phyloP scores from a whole-genome alignment of 2,329 filamentous ascomycete species.

The Periconia sp. region DNA sequence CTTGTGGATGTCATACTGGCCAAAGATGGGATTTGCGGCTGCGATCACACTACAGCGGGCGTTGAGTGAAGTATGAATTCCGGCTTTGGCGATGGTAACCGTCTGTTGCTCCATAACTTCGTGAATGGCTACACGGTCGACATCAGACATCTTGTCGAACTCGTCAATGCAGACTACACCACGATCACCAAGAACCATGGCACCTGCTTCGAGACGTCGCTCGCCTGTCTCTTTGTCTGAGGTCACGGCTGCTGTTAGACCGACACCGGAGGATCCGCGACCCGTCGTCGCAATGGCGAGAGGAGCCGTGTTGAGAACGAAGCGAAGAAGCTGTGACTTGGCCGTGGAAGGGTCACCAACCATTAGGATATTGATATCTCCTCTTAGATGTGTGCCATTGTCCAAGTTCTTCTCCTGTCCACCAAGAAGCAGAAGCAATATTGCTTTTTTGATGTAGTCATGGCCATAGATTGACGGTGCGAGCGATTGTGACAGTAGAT shows the following conservation, averaged over 20 bases:
- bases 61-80: slow-evolving; percentile 96
- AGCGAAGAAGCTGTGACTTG: slow-evolving; percentile 96
- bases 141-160: slow-evolving; percentile 99
- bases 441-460: slow-evolving; percentile 97
- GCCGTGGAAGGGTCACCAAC: slow-evolving; percentile 98
- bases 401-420: slow-evolving; percentile 99
- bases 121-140: slow-evolving; percentile 97
- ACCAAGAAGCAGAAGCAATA: slow-evolving; percentile 90
- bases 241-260: slow-evolving; percentile 95
- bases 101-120: slow-evolving; percentile 99
- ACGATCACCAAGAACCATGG: slow-evolving; percentile 96
- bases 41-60: slow-evolving; percentile 96
- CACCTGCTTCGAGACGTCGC: slow-evolving; percentile 90
- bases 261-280: slow-evolving; percentile 94
- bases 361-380: slow-evolving; percentile 99
- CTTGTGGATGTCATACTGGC: slow-evolving; percentile 98
- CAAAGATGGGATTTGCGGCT: slow-evolving; percentile 96
- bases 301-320: slow-evolving; percentile 95
- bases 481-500: slow-evolving; percentile 89
- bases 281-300: slow-evolving; percentile 96
- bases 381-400: slow-evolving; percentile 95
- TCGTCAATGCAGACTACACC: slow-evolving; percentile 99
- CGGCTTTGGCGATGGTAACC: slow-evolving; percentile 97
- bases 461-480: slow-evolving; percentile 97
- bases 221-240: slow-evolving; percentile 98